These are phyloP conservation scores for Diddensiella caesifluorescens DNA, from an alignment of 805 yeast genomes.

Conservation along the genomic window DNA sequence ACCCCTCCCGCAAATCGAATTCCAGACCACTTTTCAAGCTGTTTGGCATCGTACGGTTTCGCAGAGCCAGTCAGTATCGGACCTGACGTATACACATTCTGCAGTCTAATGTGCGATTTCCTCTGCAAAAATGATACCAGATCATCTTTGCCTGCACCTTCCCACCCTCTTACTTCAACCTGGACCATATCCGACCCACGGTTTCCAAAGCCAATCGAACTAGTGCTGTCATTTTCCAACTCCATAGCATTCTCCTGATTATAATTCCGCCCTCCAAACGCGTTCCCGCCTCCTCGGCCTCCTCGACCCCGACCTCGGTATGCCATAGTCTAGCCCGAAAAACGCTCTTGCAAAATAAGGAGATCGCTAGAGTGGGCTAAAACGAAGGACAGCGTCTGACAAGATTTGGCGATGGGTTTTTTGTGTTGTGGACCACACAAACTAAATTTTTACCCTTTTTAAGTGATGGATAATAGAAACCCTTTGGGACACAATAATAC, in stretches of 20 bases:
- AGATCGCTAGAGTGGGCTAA: too few relatives aligned
- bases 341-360: too few relatives aligned
- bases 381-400: too few relatives aligned
- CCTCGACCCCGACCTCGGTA: conserved; percentile 15
- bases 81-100: conserved; percentile 50
- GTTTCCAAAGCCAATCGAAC: conserved; percentile 17
- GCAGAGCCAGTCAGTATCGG: conserved; percentile 59
- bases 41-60: conserved; percentile 51
- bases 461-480: too few relatives aligned
- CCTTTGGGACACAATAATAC: too few relatives aligned
- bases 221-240: neutral
- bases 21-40: conserved; percentile 61
- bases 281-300: conserved; percentile 16
- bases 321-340: conserved; percentile 8
- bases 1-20: conserved; percentile 72
- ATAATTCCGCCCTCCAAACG: too few relatives aligned
- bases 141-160: conserved; percentile 67
- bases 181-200: conserved; percentile 21
- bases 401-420: too few relatives aligned
- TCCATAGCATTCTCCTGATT: neutral
- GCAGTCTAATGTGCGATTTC: conserved; percentile 53
- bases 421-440: too few relatives aligned
- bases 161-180: conserved; percentile 75
- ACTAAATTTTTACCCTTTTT: too few relatives aligned
- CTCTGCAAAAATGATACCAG: conserved; percentile 64